Base-by-base conservation (phyloP, 2,329 filamentous ascomycete species). In the Penicillium sp. region DNA sequence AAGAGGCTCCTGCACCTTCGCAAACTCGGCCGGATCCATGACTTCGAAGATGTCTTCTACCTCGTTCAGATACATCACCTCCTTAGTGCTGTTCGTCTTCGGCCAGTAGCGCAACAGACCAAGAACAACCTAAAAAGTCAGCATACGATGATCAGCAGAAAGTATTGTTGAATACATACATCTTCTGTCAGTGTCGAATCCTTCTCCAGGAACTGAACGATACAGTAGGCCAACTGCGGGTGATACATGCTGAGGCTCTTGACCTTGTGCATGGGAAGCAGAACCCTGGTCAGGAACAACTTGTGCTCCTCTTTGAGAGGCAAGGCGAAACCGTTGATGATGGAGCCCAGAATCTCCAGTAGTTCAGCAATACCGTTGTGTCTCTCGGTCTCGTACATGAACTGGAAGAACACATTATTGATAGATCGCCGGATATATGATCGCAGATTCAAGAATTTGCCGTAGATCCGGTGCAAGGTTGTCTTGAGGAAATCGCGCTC, bases 171-270 rank as follows among this genome's bases (percentile, higher is more conserved):
- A 13, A 33, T 24, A 71, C 81, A 70, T 77, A 92, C 90, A 78
- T 99, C 94, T 84, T 99, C 94, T 10, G 94, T 99, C 67, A 99
- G 80, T 16, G 90, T 92, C 2, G 94, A 91, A 72, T 99, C 94
- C 76, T 99, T 99, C 72, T 99, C 94, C 54, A 99, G 76, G 72
- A 99, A 99, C 71, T 99, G 94, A 41, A 99, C 94, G 64, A 99
- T 99, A 72, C 94, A 99, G 73, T 99, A 99, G 28, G 94, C 94
- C 67, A 99, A 80, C 72, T 99, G 94, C 47, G 94, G 94, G 72
- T 99, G 94, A 69, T 99, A 99, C 94, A 99, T 97, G 88, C 93
- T 97, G 68, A 99, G 77, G 73, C 93, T 95, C 81, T 97, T 99
- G 67, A 95, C 92, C 74, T 99, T 99, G 80, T 99, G 94, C 60